Evolutionary conservation across 352 stramenopile genomes (phyloP).

Genomic region (Phytophthora agathidicida): DNA sequence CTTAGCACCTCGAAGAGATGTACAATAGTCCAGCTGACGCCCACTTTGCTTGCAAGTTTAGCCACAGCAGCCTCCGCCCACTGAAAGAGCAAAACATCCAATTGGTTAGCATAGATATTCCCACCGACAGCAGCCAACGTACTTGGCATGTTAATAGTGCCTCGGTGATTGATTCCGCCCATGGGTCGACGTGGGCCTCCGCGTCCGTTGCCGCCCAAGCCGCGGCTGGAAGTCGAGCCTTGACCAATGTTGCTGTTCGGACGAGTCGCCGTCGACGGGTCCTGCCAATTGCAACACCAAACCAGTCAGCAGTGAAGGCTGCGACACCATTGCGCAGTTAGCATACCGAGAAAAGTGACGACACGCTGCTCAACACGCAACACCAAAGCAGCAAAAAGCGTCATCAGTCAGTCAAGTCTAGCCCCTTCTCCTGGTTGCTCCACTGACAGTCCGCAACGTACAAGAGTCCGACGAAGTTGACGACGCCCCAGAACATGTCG

Average conservation of each 20-base stretch:
- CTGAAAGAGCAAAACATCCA: constrained; percentile 25
- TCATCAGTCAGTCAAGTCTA: too few relatives aligned
- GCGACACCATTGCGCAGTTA: neutral
- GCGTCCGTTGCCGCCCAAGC: constrained; percentile 21
- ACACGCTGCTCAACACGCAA: constrained; percentile 28
- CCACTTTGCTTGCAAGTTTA: constrained; percentile 17
- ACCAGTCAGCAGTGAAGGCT: constrained; percentile 1
- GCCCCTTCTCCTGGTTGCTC: too few relatives aligned
- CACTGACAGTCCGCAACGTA: constrained; percentile 54
- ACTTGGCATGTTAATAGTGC: constrained; percentile 68
- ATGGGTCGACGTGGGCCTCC: constrained; percentile 55
- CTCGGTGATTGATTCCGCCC: constrained; percentile 56
- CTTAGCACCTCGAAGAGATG: neutral
- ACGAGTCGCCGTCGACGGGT: constrained; percentile 47
- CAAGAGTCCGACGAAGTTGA: constrained; percentile 84
- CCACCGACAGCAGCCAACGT: constrained; percentile 17
- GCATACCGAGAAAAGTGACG: constrained; percentile 68
- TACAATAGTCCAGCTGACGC: neutral
- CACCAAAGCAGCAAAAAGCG: neutral
- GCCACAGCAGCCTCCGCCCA: constrained; percentile 62
- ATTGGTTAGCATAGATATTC: too few relatives aligned
- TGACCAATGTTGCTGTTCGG: constrained; percentile 40
- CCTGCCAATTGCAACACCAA: constrained; percentile 26
- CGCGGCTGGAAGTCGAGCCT: constrained; percentile 22
- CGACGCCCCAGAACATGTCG: constrained; percentile 71